These are phyloP conservation scores for Saprolegnia parasitica DNA, from an alignment of 352 stramenopile genomes.

Conservation along the genomic window DNA sequence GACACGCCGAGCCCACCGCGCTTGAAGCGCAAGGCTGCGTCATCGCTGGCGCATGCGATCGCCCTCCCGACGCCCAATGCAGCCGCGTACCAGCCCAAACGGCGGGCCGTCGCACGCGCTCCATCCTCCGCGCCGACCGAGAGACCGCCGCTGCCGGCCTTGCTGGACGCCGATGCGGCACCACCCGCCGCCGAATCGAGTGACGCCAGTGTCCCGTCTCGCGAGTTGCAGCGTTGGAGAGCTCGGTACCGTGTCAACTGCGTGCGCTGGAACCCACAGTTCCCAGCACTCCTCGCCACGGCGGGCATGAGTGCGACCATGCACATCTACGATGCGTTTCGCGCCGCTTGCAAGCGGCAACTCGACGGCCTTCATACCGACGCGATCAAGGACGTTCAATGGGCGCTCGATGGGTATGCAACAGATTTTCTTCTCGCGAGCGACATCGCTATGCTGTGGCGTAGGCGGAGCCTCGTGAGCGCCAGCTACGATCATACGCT, in stretches of 20 bases:
- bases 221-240: neutral
- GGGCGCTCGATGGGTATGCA: neutral
- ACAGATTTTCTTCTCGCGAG: too few species aligned
- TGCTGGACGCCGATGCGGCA: neutral
- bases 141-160: neutral
- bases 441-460: too few species aligned
- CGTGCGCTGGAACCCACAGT: slow-evolving; percentile 1
- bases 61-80: neutral
- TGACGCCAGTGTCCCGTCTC: neutral
- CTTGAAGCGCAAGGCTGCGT: slow-evolving; percentile 1
- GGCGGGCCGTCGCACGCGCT: neutral
- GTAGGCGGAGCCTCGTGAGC: neutral
- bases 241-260: neutral
- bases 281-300: neutral
- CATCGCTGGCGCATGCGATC: neutral
- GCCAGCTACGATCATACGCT: neutral
- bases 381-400: slow-evolving; percentile 11
- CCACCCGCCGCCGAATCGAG: neutral
- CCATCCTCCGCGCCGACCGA: neutral
- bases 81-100: slow-evolving; percentile 3
- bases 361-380: neutral
- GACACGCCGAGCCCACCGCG: neutral
- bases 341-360: neutral
- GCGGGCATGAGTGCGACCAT: neutral
- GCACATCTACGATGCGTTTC: neutral